Evolutionary conservation across 176 grass and related monocot species (phyloP), one percentile per base, ranked within the genome.

Genomic region (Eleusine indica): DNA sequence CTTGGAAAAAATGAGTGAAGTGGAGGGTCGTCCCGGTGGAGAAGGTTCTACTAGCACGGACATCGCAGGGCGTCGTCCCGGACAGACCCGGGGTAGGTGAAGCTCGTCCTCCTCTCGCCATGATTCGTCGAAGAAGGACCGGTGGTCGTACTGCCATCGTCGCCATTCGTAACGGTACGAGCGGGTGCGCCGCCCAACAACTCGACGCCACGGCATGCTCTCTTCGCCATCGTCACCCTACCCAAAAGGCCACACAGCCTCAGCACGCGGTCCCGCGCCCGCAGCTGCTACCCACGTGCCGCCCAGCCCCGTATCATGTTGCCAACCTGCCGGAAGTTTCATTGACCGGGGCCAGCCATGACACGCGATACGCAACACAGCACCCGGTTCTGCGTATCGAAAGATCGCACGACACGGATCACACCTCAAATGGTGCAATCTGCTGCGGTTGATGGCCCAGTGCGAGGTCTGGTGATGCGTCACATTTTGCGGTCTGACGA

Each of bases 201-300:
- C 11, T 21, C 22, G 3, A 9, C 53, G 52, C 22, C 63, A 61
- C 79, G 35, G 7, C 66, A 5, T 32, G 47, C 19, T 9, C 44
- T 3, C 10, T 0, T 18, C 28, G 17, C 9, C 21, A 22, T 48
- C 41, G 9, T 10, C 42, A 37, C 16, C 30, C 40, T 12, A 58
- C 38, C 49, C 15, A 21, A 43, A 9, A 0, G 3, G 32, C 41
- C 13, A 64, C 73, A 46, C 16, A 48, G 16, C 46, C 6, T 72
- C n/a, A 42, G 30, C 30, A 21, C 13, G 12, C 46, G 19, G 35
- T 28, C 25, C 42, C 14, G 10, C 21, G 9, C 68, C 41, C 9
- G 42, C n/a, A 5, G 43, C 60, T 63, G 46, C 14, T 44, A 22
- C 67, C 74, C 83, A 77, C 40, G 83, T 85, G 83, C 53, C 82